Base-by-base conservation (phyloP, 1,284 basidiomycete species). In the Apiotrichum mycotoxinovorans region DNA sequence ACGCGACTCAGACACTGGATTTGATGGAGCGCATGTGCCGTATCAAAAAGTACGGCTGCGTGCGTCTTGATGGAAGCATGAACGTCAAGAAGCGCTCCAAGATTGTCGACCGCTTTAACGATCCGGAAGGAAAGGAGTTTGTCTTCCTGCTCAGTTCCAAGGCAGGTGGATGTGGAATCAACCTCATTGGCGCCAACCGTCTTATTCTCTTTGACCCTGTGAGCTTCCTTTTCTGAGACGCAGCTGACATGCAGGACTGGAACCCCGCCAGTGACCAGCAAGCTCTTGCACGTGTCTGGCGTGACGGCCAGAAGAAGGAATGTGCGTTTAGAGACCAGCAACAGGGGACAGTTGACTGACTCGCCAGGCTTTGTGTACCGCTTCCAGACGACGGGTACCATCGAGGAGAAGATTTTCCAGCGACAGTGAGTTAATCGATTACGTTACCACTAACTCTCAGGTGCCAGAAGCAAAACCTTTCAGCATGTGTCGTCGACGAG, bases 251-350 rank as follows among this genome's bases (percentile, higher is more conserved):
- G 8, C 43, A 70, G 92, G 94, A 98, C 72, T 97, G 95, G 94
- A 98, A 98, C 69, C 95, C 94, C 22, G 94, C 95, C 7, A 91
- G 94, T 37, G 95, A 99, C 75, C 96, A 98, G 74, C 96, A 99
- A 76, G 95, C 95, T 11, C 82, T 98, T 7, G 95, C 95, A 40
- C 91, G 95, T 76, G 95, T 99, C 2, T 99, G 95, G 95, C 89
- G 96, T 80, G 95, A 99, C 71, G 95, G 95, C 0, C 95, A 98
- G 77, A 99, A 97, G 84, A 98, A 98, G 84, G 91, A 95, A 78
- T 97, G 93, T 91, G 69, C 55, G 86, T 69, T 44, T 0, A 11
- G 10, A 12, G 20, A 3, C 14, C 7, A 10, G 14, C 5, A 45
- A n/a, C n/a, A n/a, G n/a, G n/a, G n/a, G n/a, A n/a, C n/a, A 10